Evolutionary conservation across 73 alveolate species (phyloP).

Genomic region (Paraurostyla sp.): DNA sequence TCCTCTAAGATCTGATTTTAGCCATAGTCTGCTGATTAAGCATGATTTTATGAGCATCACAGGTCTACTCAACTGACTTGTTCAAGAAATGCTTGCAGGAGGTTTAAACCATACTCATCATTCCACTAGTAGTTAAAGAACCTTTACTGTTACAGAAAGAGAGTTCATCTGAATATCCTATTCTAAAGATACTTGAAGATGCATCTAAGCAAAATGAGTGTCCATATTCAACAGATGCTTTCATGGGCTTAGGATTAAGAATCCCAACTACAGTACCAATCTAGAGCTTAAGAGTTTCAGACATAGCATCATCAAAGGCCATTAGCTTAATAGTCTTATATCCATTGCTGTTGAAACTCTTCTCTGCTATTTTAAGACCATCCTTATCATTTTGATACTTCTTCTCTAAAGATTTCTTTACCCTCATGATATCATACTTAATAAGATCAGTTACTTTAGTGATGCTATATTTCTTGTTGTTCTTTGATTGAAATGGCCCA

Average conservation of each 20-base stretch:
- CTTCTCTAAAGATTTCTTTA: not conserved
- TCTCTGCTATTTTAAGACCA: not conserved
- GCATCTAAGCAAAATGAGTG: constrained; percentile 19
- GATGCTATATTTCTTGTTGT: not conserved
- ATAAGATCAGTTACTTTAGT: not conserved
- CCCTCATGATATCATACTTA: constrained; percentile 7
- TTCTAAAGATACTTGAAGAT: not conserved
- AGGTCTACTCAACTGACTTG: constrained; percentile 4
- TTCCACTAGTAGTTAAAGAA: not conserved
- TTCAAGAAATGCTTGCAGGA: constrained; percentile 30
- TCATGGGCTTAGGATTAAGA: constrained; percentile 33
- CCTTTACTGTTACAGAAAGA: not conserved
- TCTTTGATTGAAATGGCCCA: constrained; percentile 30
- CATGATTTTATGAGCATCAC: constrained; percentile 20
- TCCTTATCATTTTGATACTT: not conserved
- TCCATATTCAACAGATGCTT: not conserved
- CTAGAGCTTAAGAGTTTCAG: not conserved
- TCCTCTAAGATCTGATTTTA: not conserved
- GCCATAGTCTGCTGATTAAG: not conserved
- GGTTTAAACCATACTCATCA: not conserved
- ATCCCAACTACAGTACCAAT: constrained; percentile 19
- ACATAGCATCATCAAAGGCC: constrained; percentile 22
- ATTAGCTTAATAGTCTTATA: constrained; percentile 34
- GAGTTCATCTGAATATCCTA: constrained; percentile 37
- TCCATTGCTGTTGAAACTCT: constrained; percentile 40